Evolutionary conservation across 2,329 filamentous ascomycete species (phyloP).

Genomic region (Trichoderma semiorbis): DNA sequence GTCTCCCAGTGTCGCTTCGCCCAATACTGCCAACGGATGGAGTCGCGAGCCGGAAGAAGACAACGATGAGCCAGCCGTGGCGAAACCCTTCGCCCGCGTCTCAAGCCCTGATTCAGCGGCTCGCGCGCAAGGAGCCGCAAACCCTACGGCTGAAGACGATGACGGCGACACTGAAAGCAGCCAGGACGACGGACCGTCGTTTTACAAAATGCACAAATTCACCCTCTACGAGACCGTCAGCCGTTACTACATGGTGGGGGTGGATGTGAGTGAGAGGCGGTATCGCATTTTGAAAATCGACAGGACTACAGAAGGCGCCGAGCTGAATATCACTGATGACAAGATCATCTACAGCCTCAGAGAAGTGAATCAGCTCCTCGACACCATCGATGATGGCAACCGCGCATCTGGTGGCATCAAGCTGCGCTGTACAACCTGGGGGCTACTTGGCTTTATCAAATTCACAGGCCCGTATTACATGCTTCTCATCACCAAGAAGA

Average conservation of each 20-base stretch:
- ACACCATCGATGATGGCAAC: conserved; percentile 93
- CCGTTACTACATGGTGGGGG: conserved; percentile 90
- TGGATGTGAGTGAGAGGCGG: conserved; percentile 81
- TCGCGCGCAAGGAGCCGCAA: conserved; percentile 22
- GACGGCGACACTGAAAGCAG: conserved; percentile 26
- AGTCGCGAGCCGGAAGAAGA: conserved; percentile 42
- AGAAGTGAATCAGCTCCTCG: conserved; percentile 89
- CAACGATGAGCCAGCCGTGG: conserved; percentile 56
- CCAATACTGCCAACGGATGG: conserved; percentile 26
- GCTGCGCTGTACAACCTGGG: conserved; percentile 88
- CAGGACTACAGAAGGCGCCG: conserved; percentile 71
- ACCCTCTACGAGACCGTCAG: conserved; percentile 95
- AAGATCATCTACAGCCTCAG: conserved; percentile 90
- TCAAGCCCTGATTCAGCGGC: conserved; percentile 47
- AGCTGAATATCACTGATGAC: conserved; percentile 85
- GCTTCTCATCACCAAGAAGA: conserved; percentile 92
- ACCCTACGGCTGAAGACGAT: conserved; percentile 18
- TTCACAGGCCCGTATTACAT: conserved; percentile 98
- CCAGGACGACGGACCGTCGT: conserved; percentile 28
- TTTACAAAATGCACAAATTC: conserved; percentile 86
- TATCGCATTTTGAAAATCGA: conserved; percentile 96
- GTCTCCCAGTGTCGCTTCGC: conserved; percentile 27
- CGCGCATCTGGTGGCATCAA: conserved; percentile 85
- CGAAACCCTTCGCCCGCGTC: conserved; percentile 55
- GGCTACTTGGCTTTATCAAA: conserved; percentile 87